phyloP scores from a whole-genome alignment of 2,329 filamentous ascomycete species.

The Aureobasidium zeae region DNA sequence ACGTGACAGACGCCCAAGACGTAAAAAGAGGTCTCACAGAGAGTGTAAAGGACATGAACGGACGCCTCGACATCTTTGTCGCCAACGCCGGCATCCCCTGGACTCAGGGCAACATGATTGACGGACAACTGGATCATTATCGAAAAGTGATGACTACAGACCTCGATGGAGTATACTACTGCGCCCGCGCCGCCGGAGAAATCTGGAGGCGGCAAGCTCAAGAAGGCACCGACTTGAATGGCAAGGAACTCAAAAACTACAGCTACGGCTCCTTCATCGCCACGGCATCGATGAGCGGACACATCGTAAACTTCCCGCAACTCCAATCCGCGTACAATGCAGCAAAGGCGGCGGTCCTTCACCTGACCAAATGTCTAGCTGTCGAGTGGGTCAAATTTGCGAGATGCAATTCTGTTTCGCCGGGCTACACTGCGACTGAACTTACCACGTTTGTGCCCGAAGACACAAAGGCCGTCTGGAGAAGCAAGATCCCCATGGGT shows the following conservation, averaged over 20 bases:
- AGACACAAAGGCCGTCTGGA: conserved; percentile 64
- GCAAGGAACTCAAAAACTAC: conserved; percentile 32
- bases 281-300: conserved; percentile 69
- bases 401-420: conserved; percentile 61
- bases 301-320: conserved; percentile 70
- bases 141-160: conserved; percentile 61
- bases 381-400: conserved; percentile 72
- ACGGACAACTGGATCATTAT: conserved; percentile 56
- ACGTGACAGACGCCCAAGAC: conserved; percentile 35
- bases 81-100: conserved; percentile 71
- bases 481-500: conserved; percentile 64
- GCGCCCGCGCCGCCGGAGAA: conserved; percentile 57
- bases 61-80: conserved; percentile 67
- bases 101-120: conserved; percentile 58
- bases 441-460: conserved; percentile 55
- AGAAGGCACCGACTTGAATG: conserved; percentile 48
- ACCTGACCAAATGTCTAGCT: conserved; percentile 53
- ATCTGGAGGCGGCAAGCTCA: conserved; percentile 63
- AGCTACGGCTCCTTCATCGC: conserved; percentile 47
- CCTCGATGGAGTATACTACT: conserved; percentile 70
- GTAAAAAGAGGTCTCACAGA: conserved; percentile 35
- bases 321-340: conserved; percentile 50
- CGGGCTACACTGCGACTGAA: conserved; percentile 65
- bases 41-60: conserved; percentile 55
- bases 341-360: conserved; percentile 33